These are phyloP conservation scores for Podospora australis DNA, from an alignment of 495 filamentous ascomycete species.

Conservation along the genomic window DNA sequence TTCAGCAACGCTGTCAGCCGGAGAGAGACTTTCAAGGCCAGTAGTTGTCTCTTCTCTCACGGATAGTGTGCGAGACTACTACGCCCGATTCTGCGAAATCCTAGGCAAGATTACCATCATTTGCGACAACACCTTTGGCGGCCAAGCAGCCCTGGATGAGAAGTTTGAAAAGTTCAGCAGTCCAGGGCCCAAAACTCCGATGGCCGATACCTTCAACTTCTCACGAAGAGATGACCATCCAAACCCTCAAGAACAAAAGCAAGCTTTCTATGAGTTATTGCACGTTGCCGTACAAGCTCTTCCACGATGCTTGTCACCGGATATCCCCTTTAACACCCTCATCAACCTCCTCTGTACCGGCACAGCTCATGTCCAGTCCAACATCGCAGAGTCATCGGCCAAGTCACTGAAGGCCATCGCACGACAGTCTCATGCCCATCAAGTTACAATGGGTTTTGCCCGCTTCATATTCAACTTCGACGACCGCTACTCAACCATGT, in stretches of 20 bases:
- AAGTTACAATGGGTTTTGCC: constrained; percentile 93
- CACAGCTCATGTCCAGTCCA: constrained; percentile 87
- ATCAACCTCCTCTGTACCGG: constrained; percentile 95
- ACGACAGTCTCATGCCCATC: constrained; percentile 84
- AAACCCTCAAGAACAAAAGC: constrained; percentile 71
- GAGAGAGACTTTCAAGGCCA: constrained; percentile 62
- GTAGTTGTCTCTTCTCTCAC: constrained; percentile 66
- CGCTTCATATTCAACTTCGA: constrained; percentile 98
- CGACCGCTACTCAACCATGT: constrained; percentile 94
- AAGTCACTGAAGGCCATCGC: constrained; percentile 94
- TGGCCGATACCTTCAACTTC: constrained; percentile 91
- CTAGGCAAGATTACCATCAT: constrained; percentile 91
- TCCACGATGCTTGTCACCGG: constrained; percentile 81
- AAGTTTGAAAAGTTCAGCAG: constrained; percentile 88
- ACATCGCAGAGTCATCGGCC: constrained; percentile 86
- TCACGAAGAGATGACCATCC: constrained; percentile 70
- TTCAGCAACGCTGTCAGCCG: constrained; percentile 26
- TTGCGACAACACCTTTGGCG: constrained; percentile 94
- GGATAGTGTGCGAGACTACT: constrained; percentile 74
- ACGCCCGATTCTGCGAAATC: constrained; percentile 86
- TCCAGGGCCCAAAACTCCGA: constrained; percentile 83
- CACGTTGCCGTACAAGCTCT: constrained; percentile 94
- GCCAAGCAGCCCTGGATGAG: constrained; percentile 90
- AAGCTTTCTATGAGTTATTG: constrained; percentile 91
- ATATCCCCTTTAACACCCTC: constrained; percentile 87